These are phyloP conservation scores for Penicillium coprophilum DNA, from an alignment of 495 filamentous ascomycete genomes.

Conservation along the genomic window DNA sequence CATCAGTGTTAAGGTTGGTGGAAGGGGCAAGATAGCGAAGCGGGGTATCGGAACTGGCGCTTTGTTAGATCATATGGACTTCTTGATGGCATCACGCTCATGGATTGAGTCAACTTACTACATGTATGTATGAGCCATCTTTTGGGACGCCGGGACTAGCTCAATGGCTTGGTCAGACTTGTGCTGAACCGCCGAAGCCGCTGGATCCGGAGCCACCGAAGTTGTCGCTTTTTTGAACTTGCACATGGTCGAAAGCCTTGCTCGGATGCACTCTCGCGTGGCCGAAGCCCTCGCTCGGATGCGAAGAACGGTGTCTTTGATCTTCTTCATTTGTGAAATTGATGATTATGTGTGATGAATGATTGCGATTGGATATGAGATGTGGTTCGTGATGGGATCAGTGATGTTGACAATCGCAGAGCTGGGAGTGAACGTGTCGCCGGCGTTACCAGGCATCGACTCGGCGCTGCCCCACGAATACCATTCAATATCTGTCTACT, in stretches of 20 bases:
- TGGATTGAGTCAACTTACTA: neutral
- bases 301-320: neutral
- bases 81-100: neutral
- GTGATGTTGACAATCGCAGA: neutral
- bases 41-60: neutral
- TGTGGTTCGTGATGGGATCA: neutral
- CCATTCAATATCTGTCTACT: too few relatives aligned
- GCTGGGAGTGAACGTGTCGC: neutral
- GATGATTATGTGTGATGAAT: neutral
- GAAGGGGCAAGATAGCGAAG: neutral
- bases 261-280: neutral
- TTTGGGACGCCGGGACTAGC: neutral
- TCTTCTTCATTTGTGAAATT: neutral
- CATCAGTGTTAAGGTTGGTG: too few relatives aligned
- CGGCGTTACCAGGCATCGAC: neutral
- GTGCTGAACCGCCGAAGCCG: neutral
- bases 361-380: too few relatives aligned
- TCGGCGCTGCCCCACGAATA: neutral
- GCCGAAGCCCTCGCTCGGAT: neutral
- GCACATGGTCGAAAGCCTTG: neutral
- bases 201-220: neutral
- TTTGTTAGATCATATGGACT: neutral
- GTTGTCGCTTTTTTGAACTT: neutral
- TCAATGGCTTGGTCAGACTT: neutral
- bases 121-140: neutral